Base-by-base conservation (phyloP, 345 rosid species). In the Raphanus sativus region DNA sequence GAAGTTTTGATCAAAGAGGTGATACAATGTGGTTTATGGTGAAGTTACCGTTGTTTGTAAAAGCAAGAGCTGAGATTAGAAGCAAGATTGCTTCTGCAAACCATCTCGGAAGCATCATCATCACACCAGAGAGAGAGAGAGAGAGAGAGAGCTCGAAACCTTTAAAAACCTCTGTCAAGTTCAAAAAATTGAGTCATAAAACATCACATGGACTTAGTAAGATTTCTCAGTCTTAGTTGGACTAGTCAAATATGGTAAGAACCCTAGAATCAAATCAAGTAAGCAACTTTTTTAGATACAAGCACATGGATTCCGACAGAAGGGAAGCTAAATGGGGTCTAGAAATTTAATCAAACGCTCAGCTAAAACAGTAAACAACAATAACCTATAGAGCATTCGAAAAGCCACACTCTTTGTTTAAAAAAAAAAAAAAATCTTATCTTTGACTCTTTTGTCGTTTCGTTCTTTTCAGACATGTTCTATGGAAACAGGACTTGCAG, bases 41-140 rank as follows among this genome's bases (percentile, higher is more conserved):
- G 60, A 72, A 64, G 67, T 78, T 86, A 93, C 98, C 98, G 66
- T 75, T 74, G 65, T 75, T 74, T 78, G 84, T 71, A 54, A 4
- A 71, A 11, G 81, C 69, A 65, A 85, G 77, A 77, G 85, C 36
- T 81, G 83, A 60, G 72, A 82, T 17, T n/a, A 86, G 68, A 38
- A 88, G 87, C 72, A 90, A 67, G 75, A 82, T 42, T 42, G 80
- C 40, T 62, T 76, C 75, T 80, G 82, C 80, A 73, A 81, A 74
- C 84, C 87, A 81, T 86, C 79, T 86, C 13, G 67, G 73, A 77
- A 62, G 80, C 86, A 87, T 81, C 95, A 88, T 93, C 95, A 88
- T 93, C 65, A 64, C 50, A 67, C 73, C 69, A 2, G 52, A 76
- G 62, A n/a, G 74, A 50, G 50, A 42, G n/a, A n/a, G n/a, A n/a